Base-by-base conservation (phyloP, 2,329 filamentous ascomycete species). In the Scolecobasidium constrictum region DNA sequence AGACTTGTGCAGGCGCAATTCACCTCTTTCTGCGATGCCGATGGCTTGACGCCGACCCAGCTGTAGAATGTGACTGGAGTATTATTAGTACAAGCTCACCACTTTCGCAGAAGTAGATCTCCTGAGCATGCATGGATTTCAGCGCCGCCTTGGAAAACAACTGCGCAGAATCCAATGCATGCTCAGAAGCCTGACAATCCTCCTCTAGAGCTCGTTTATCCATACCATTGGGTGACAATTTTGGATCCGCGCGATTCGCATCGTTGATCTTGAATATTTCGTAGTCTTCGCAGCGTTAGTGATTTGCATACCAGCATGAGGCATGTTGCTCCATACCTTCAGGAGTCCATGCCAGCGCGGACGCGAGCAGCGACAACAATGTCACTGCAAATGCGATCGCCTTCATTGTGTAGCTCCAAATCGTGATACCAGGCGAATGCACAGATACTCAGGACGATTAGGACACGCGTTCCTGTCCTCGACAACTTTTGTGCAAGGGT, bases 241-340 rank as follows among this genome's bases (percentile, higher is more conserved):
- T n/a, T n/a, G n/a, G n/a, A 50, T 78, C 69, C 35, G 77, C 66
- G 47, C 75, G 68, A 44, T 98, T 76, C 61, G 96, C 92, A 66
- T 95, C 87, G 57, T 82, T 82, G 48, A 98, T 73, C 54, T 87
- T 84, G 70, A 98, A 98, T 68, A 98, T 96, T 67, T 98, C 92
- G 59, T 93, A 86, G 66, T 98, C 92, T 93, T 56, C 9, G 35
- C 15, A 15, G 6, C 9, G 37, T 36, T 17, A 36, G 34, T 18
- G 34, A 9, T 17, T 9, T 17, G 26, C 26, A 31, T 31, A n/a
- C 26, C 9, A 15, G 35, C 13, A 15, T 36, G 7, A 36, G 35
- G 16, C 35, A 21, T 6, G 39, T 9, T n/a, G n/a, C 16, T n/a
- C 60, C 69, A 52, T 64, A 83, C 85, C 85, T 73, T 94, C 86